A percentile compares a stretch with the other conserved stretches of the same genome.
Evolutionary conservation across 441 rosid species (phyloP).

Genomic region (Adansonia gregorii): DNA sequence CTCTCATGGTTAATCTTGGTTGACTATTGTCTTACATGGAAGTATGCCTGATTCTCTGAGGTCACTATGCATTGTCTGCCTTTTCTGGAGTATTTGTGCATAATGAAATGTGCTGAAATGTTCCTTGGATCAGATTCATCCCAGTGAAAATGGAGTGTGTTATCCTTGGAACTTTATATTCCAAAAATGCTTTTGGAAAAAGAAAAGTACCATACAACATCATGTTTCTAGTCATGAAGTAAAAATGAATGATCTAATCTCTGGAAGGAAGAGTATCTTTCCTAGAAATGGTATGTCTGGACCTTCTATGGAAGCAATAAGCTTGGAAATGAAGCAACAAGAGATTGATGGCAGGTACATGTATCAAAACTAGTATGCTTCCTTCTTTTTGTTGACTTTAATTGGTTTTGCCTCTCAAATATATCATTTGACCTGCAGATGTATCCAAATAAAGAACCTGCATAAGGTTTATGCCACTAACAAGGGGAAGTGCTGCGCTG

Average conservation of each 20-base stretch:
- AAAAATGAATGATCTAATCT: slow-evolving; percentile 33
- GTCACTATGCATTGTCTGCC: slow-evolving; percentile 6
- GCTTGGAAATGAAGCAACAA: slow-evolving; percentile 98
- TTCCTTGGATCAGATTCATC: slow-evolving; percentile 65
- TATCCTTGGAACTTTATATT: slow-evolving; percentile 81
- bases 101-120: slow-evolving; percentile 26
- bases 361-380: slow-evolving; percentile 24
- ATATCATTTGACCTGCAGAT: slow-evolving; percentile 55
- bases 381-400: slow-evolving; percentile 23
- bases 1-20: not conserved
- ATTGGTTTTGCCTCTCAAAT: slow-evolving; percentile 27
- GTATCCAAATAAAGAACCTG: slow-evolving; percentile 88
- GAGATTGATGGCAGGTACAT: slow-evolving; percentile 87
- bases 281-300: slow-evolving; percentile 45
- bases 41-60: not conserved
- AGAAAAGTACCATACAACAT: slow-evolving; percentile 43
- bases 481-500: slow-evolving; percentile 87
- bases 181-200: slow-evolving; percentile 67
- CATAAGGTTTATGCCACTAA: slow-evolving; percentile 83
- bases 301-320: slow-evolving; percentile 77
- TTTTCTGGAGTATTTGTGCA: slow-evolving; percentile 16
- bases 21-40: slow-evolving; percentile 1
- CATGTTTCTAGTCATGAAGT: slow-evolving; percentile 39
- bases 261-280: slow-evolving; percentile 35
- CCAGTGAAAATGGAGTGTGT: slow-evolving; percentile 70